phyloP scores from a whole-genome alignment of 2,329 filamentous ascomycete species.

The Tympanopsis confertula region DNA sequence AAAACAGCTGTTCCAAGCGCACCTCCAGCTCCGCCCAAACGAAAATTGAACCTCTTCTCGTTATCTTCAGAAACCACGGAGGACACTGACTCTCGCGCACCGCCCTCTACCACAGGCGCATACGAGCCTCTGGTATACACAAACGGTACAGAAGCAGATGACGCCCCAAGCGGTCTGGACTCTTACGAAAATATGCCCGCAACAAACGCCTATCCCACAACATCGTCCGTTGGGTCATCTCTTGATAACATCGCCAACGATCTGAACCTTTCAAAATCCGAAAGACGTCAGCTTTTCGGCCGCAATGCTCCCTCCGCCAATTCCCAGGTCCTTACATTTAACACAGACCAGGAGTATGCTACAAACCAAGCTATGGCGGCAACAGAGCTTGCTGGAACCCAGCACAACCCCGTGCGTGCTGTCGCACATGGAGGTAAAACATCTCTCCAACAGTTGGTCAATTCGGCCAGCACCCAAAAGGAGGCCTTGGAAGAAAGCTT shows the following conservation, averaged over 20 bases:
- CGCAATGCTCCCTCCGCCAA: constrained; percentile 21
- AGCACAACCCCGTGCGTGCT: constrained; percentile 52
- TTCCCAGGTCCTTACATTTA: constrained; percentile 45
- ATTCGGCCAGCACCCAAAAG: constrained; percentile 12
- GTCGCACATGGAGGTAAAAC: constrained; percentile 59
- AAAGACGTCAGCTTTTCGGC: constrained; percentile 52
- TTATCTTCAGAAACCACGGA: not conserved
- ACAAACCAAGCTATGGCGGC: constrained; percentile 46
- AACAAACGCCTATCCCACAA: too few relatives aligned
- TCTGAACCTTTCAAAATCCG: constrained; percentile 45
- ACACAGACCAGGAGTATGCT: constrained; percentile 52
- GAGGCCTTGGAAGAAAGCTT: constrained; percentile 13
- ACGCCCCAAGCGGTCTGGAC: not conserved
- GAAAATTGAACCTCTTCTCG: not conserved
- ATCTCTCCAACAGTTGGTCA: constrained; percentile 1
- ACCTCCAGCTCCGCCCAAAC: not conserved
- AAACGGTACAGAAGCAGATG: not conserved
- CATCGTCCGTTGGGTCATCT: too few relatives aligned
- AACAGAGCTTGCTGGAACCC: constrained; percentile 28
- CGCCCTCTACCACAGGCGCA: not conserved
- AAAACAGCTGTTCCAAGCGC: constrained; percentile 1
- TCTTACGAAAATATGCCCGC: too few relatives aligned
- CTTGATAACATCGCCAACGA: constrained; percentile 45
- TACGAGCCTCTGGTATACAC: not conserved
- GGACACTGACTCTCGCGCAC: not conserved